A percentile compares a stretch with the other conserved stretches of the same genome.
These are phyloP conservation scores for Margaritispora aquatica DNA, from an alignment of 495 filamentous ascomycete genomes.

Conservation along the genomic window DNA sequence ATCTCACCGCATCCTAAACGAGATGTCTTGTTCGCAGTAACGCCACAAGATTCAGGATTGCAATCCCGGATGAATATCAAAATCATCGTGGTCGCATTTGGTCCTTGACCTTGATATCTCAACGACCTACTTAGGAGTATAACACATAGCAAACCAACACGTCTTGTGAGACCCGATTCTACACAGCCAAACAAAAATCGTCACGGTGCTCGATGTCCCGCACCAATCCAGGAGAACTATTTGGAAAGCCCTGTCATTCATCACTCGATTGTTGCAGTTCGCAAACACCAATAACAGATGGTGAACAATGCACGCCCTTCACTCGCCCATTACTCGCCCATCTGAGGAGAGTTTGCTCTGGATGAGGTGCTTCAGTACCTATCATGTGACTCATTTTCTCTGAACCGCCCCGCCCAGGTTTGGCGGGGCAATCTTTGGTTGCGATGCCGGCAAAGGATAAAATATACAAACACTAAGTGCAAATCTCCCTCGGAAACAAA, in stretches of 20 bases:
- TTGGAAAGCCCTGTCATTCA: not conserved
- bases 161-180: not conserved
- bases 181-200: not conserved
- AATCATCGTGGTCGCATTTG: too few relatives aligned
- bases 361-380: too few relatives aligned
- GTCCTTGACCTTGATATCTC: too few relatives aligned
- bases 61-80: too few relatives aligned
- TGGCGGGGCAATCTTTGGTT: not conserved
- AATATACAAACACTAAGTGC: not conserved
- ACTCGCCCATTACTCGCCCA: not conserved
- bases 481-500: not conserved
- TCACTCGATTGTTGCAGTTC: not conserved
- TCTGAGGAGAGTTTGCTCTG: not conserved
- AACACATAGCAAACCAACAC: too few relatives aligned
- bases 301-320: not conserved
- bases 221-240: not conserved
- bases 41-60: too few relatives aligned
- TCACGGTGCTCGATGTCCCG: not conserved
- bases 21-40: too few relatives aligned
- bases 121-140: too few relatives aligned
- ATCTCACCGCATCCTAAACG: too few relatives aligned
- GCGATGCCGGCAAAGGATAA: not conserved
- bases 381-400: not conserved
- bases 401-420: not conserved
- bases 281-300: not conserved